Percentiles rank a stretch among this genome's conserved stretches.
phyloP scores from a whole-genome alignment of 345 rosid species.

The Eucalyptus decipiens region DNA sequence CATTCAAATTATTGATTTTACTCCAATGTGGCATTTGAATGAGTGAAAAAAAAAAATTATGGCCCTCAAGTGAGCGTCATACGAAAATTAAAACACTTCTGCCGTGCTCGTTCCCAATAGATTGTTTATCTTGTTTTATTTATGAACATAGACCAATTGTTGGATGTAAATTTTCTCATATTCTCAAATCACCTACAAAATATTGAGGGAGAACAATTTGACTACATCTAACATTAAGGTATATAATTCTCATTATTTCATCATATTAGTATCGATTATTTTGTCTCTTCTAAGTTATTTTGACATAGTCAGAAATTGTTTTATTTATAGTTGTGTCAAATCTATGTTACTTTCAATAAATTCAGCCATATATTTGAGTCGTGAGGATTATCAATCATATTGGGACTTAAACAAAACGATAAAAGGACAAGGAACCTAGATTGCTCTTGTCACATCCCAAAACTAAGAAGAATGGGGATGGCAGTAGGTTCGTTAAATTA shows the following conservation, averaged over 20 bases:
- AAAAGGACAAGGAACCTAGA: neutral
- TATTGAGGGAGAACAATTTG: neutral
- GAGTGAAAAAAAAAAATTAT: too few relatives aligned
- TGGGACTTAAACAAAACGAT: neutral
- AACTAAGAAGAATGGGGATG: neutral
- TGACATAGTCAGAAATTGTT: neutral
- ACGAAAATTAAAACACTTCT: too few relatives aligned
- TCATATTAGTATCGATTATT: fast-evolving
- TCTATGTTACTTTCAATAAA: neutral
- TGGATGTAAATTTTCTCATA: neutral
- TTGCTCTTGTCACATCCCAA: neutral
- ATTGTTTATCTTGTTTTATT: neutral
- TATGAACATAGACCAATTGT: neutral
- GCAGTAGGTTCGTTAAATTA: neutral
- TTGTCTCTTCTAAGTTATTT: neutral
- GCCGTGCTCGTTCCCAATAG: too few relatives aligned
- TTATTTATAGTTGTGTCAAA: neutral
- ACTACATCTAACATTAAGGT: neutral
- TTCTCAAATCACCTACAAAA: neutral
- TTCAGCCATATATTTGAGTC: neutral
- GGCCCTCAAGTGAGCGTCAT: fast-evolving
- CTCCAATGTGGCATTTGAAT: too few relatives aligned
- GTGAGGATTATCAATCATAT: neutral
- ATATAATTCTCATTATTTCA: neutral
- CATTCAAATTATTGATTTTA: too few relatives aligned